phyloP scores from a whole-genome alignment of 148 eudicot genomes.

The Agrostemma githago region DNA sequence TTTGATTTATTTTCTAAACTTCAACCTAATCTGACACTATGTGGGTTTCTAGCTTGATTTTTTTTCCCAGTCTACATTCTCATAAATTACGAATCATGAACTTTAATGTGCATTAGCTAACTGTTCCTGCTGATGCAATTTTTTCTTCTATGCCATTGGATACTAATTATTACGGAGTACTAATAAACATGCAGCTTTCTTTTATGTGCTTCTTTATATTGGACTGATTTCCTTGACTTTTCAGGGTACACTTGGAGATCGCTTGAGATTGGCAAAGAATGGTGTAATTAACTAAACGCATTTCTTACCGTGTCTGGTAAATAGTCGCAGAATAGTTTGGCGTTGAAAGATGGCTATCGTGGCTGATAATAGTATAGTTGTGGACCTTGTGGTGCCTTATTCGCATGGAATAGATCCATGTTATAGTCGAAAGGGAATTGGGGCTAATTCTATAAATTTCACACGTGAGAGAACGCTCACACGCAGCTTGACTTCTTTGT shows the following conservation, averaged over 20 bases:
- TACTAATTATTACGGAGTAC: neutral
- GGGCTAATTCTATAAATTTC: constrained; percentile 8
- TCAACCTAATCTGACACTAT: no score
- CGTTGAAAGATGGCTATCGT: constrained; percentile 27
- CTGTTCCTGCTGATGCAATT: neutral
- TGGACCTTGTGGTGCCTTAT: constrained; percentile 36
- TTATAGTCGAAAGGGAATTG: constrained; percentile 22
- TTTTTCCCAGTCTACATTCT: neutral
- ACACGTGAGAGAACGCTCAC: constrained; percentile 19
- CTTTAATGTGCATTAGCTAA: neutral
- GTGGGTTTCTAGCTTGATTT: no score
- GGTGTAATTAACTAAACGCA: no score
- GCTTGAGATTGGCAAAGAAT: constrained; percentile 1
- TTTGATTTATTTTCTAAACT: no score
- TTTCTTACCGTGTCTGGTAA: neutral
- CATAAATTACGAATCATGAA: neutral
- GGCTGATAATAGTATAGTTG: constrained; percentile 31
- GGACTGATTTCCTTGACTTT: constrained; percentile 7
- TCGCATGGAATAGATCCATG: constrained; percentile 22
- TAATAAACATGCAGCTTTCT: neutral
- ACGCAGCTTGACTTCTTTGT: constrained; percentile 11
- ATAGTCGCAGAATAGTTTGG: neutral
- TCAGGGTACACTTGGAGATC: constrained; percentile 20
- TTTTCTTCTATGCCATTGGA: neutral
- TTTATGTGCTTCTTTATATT: neutral